Conservation (phyloP, 306 rosid species). For the Rosa persica region DNA sequence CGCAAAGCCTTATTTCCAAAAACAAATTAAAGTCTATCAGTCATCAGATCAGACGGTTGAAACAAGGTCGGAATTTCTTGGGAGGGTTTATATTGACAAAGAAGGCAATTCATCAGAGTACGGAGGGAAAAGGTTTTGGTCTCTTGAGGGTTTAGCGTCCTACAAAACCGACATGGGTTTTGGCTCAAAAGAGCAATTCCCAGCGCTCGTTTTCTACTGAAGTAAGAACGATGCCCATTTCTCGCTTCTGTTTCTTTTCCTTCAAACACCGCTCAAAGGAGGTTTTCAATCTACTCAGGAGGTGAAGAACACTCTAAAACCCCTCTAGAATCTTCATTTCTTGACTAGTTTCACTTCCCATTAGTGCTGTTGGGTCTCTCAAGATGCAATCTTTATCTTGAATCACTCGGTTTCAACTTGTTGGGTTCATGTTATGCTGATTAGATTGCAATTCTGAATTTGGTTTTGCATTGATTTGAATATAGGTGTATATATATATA, state of each 20-base stretch:
- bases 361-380: not conserved
- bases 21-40: not conserved
- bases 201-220: slow-evolving; percentile 11
- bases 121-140: not conserved
- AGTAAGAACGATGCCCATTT: slow-evolving; percentile 44
- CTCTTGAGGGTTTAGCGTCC: too few species aligned
- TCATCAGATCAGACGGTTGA: not conserved
- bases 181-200: not conserved
- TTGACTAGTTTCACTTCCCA: not conserved
- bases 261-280: slow-evolving; percentile 41
- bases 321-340: slow-evolving; percentile 1
- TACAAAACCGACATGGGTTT: slow-evolving; percentile 21
- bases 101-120: slow-evolving; percentile 8
- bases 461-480: not conserved
- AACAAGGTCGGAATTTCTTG: not conserved
- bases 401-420: not conserved
- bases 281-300: slow-evolving; percentile 47
- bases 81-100: not conserved
- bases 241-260: slow-evolving; percentile 45
- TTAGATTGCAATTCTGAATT: not conserved
- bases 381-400: not conserved
- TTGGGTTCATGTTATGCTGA: not conserved
- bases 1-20: not conserved
- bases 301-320: slow-evolving; percentile 40
- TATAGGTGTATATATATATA: not conserved